Conservation (phyloP, 1,284 basidiomycete species). For the Leccinum subspadiceum region DNA sequence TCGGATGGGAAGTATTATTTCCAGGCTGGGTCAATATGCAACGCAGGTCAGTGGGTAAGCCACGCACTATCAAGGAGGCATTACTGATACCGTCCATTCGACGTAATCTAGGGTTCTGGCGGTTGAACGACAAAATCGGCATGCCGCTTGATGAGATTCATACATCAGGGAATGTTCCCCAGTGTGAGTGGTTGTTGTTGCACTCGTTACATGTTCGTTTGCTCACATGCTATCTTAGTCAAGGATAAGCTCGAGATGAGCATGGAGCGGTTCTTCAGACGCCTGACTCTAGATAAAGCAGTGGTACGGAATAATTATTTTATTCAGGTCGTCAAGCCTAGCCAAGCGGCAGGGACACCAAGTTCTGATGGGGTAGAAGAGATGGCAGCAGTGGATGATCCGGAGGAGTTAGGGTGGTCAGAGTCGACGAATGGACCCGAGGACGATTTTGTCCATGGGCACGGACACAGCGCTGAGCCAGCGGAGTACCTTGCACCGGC, state of each 20-base stretch:
- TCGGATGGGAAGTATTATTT: constrained; percentile 68
- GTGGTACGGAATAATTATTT: constrained; percentile 72
- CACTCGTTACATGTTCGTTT: background rate
- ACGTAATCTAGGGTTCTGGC: constrained; percentile 62
- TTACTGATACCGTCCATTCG: constrained; percentile 1
- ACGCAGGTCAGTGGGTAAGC: constrained; percentile 47
- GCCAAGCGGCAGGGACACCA: background rate
- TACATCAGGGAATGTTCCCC: constrained; percentile 56
- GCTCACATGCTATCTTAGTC: constrained; percentile 40
- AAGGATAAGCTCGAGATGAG: constrained; percentile 61
- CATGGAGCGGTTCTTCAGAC: constrained; percentile 67
- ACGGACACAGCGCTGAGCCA: constrained; percentile 30
- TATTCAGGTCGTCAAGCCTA: constrained; percentile 50
- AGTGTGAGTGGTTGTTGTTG: constrained; percentile 47
- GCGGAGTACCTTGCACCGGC: constrained; percentile 35
- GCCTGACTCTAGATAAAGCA: constrained; percentile 62
- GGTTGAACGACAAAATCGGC: constrained; percentile 74
- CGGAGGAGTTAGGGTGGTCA: constrained; percentile 70
- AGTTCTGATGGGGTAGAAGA: constrained; percentile 14
- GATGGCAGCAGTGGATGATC: constrained; percentile 37
- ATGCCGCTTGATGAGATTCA: constrained; percentile 72
- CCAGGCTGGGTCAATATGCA: constrained; percentile 66
- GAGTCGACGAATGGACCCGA: constrained; percentile 64
- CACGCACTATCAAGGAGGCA: background rate
- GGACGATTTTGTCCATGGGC: constrained; percentile 45